phyloP scores from a whole-genome alignment of 2,329 filamentous ascomycete species.

The Penicillium sp. region DNA sequence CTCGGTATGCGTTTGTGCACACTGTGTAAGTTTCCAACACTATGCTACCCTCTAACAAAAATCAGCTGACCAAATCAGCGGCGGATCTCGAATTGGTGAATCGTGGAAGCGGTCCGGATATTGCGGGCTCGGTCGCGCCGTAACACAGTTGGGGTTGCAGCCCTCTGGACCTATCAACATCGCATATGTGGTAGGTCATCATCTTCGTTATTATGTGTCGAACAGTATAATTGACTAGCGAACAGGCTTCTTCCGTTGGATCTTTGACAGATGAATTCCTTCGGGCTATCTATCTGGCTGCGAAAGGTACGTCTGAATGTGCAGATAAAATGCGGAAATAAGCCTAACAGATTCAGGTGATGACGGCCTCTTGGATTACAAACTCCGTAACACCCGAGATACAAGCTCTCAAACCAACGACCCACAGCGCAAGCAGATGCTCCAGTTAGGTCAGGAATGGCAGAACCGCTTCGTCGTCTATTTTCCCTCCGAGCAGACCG shows the following conservation, averaged over 20 bases:
- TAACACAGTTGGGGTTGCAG: conserved; percentile 64
- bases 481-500: conserved; percentile 75
- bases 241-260: conserved; percentile 77
- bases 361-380: conserved; percentile 47
- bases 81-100: conserved; percentile 57
- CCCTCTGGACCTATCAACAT: conserved; percentile 61
- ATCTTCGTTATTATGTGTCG: not conserved
- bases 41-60: conserved; percentile 5
- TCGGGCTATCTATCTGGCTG: conserved; percentile 58
- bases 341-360: conserved; percentile 41
- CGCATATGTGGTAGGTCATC: conserved; percentile 66
- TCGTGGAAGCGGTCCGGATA: conserved; percentile 64
- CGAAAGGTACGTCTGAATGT: conserved; percentile 48
- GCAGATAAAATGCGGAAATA: not conserved
- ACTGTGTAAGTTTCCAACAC: conserved; percentile 64
- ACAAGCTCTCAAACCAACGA: conserved; percentile 41
- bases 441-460: conserved; percentile 39
- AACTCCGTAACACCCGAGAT: conserved; percentile 36
- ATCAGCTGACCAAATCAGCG: conserved; percentile 41
- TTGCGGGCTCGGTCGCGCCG: conserved; percentile 68
- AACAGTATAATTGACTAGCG: conserved; percentile 16
- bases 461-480: conserved; percentile 68
- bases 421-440: conserved; percentile 30
- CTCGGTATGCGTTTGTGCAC: conserved; percentile 76
- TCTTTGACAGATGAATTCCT: conserved; percentile 71